Conservation (phyloP, 352 stramenopile species). For the Globisporangium megalacanthum region DNA sequence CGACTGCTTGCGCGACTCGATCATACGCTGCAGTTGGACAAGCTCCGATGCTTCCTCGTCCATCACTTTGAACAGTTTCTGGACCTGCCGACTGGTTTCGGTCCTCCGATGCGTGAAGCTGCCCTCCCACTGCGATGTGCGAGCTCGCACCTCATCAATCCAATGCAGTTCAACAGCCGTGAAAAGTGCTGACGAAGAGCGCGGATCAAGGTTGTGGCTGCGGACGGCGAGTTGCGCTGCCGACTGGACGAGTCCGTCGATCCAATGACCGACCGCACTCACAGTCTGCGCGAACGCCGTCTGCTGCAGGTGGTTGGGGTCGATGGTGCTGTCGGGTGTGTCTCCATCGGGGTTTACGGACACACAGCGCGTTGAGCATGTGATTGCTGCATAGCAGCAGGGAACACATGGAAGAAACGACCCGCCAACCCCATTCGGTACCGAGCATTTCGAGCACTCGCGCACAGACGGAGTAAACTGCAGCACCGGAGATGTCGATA, state of each 20-base stretch:
- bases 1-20: slow-evolving; percentile 9
- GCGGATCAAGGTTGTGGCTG: slow-evolving; percentile 25
- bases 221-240: slow-evolving; percentile 15
- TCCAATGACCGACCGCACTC: slow-evolving; percentile 15
- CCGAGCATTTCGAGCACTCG: neutral
- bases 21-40: slow-evolving; percentile 10
- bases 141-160: neutral
- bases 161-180: slow-evolving; percentile 8
- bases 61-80: slow-evolving; percentile 25
- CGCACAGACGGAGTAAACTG: neutral
- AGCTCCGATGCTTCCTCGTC: slow-evolving; percentile 29
- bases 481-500: neutral
- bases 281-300: slow-evolving; percentile 2
- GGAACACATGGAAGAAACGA: slow-evolving; percentile 15
- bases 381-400: slow-evolving; percentile 19
- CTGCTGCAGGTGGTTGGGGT: neutral
- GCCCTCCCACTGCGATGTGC: slow-evolving; percentile 18
- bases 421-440: neutral
- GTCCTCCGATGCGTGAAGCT: slow-evolving; percentile 10
- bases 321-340: no score
- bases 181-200: slow-evolving; percentile 12
- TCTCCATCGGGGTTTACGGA: no score
- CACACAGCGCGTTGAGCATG: slow-evolving; percentile 4
- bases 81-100: slow-evolving; percentile 21
- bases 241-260: slow-evolving; percentile 17